Evolutionary conservation across 164 flowering plant species (phyloP).

Genomic region (Vitis amurensis): DNA sequence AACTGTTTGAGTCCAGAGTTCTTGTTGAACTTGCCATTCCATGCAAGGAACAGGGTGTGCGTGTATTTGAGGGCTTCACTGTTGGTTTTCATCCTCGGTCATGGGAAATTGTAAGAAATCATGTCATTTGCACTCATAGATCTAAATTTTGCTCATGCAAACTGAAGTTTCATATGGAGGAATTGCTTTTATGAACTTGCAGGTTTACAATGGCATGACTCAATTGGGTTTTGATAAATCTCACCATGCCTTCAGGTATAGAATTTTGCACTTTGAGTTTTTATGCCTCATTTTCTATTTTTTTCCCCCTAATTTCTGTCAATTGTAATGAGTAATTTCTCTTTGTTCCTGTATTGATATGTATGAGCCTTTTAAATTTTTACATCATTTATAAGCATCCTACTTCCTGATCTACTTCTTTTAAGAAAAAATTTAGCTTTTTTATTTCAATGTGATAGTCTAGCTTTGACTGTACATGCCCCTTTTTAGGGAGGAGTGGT

Average conservation of each 20-base stretch:
- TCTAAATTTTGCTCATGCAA: neutral
- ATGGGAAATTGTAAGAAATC: constrained; percentile 84
- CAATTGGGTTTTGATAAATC: constrained; percentile 76
- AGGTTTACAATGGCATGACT: constrained; percentile 95
- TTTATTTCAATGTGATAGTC: no score
- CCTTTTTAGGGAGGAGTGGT: no score
- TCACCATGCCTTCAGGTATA: constrained; percentile 71
- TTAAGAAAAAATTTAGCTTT: no score
- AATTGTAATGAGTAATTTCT: neutral
- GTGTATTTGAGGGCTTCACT: constrained; percentile 89
- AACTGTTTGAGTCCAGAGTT: constrained; percentile 43
- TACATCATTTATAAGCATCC: no score
- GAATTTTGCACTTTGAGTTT: neutral
- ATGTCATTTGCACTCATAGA: neutral
- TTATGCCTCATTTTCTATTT: neutral
- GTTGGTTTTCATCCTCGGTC: constrained; percentile 95
- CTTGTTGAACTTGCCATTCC: constrained; percentile 83
- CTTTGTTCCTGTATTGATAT: neutral
- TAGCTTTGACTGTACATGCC: no score
- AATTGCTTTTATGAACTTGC: constrained; percentile 16
- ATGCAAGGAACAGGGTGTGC: constrained; percentile 68
- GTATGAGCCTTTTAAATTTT: no score
- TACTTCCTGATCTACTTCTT: no score
- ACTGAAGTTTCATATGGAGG: neutral
- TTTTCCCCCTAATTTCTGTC: neutral